Percentiles rank a stretch among this genome's conserved stretches.
Evolutionary conservation across 2,329 filamentous ascomycete species (phyloP).

Genomic region (Xylaria sp.): DNA sequence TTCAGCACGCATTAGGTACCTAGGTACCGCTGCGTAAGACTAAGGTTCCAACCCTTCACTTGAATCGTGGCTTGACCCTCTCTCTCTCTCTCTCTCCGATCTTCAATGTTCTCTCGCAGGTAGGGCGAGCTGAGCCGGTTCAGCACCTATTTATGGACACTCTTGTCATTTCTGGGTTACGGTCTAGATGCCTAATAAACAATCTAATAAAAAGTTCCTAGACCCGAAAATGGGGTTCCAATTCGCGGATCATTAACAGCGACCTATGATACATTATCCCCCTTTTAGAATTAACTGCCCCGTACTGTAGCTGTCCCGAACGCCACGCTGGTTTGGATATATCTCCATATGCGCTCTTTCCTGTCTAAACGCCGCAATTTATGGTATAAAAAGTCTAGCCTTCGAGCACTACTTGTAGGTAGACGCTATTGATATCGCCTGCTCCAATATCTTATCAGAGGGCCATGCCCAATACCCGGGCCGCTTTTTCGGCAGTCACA

Average conservation of each 20-base stretch:
- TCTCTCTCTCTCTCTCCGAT: not conserved
- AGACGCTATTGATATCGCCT: not conserved
- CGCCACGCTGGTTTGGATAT: conserved; percentile 23
- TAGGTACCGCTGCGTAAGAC: too few species aligned
- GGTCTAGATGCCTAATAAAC: not conserved
- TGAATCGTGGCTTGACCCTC: conserved; percentile 12
- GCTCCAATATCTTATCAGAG: conserved; percentile 24
- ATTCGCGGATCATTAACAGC: not conserved
- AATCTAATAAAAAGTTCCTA: not conserved
- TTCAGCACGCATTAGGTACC: not conserved
- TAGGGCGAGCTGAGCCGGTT: not conserved
- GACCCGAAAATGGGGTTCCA: not conserved
- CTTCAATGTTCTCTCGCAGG: too few species aligned
- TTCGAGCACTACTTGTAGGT: not conserved
- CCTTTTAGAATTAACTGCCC: not conserved
- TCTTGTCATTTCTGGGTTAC: not conserved
- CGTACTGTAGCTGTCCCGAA: conserved; percentile 15
- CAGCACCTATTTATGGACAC: not conserved
- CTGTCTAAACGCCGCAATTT: conserved; percentile 6
- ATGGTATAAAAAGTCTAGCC: not conserved
- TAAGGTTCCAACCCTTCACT: not conserved
- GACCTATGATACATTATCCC: conserved; percentile 5
- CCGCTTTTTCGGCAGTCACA: conserved; percentile 40
- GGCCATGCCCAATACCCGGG: conserved; percentile 40
- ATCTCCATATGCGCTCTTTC: not conserved